Percentiles rank a stretch among this genome's conserved stretches.
These are phyloP conservation scores for Talaromyces sp. DNA, from an alignment of 2,329 filamentous ascomycete species.

Conservation along the genomic window DNA sequence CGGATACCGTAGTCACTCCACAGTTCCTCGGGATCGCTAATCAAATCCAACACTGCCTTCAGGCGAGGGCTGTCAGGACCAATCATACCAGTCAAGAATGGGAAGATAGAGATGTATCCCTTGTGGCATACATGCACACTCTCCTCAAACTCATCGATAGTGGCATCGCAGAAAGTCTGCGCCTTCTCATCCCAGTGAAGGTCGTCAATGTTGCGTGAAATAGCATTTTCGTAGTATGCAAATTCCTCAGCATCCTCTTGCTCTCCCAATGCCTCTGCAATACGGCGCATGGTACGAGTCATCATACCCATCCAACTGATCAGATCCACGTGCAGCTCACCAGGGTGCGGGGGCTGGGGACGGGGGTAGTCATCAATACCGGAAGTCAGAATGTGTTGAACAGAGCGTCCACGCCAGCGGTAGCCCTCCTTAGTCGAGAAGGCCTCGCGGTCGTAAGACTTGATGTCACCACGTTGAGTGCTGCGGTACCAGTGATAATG, in stretches of 20 bases:
- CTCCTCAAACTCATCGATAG: constrained; percentile 94
- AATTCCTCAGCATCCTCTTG: constrained; percentile 76
- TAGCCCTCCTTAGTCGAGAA: constrained; percentile 91
- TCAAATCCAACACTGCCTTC: constrained; percentile 72
- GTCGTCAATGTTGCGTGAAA: constrained; percentile 83
- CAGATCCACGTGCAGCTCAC: constrained; percentile 91
- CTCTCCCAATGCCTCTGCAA: constrained; percentile 75
- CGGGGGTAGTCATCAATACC: constrained; percentile 96
- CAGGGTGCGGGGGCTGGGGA: constrained; percentile 88
- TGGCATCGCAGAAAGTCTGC: constrained; percentile 90
- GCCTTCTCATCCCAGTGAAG: constrained; percentile 86
- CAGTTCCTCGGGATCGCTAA: constrained; percentile 80
- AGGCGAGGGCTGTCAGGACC: constrained; percentile 73
- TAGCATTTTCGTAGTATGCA: constrained; percentile 71
- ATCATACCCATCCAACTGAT: constrained; percentile 98
- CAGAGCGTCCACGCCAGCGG: constrained; percentile 88
- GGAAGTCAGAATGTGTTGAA: constrained; percentile 85
- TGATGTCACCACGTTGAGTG: constrained; percentile 88
- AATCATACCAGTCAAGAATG: constrained; percentile 83
- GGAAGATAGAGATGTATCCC: constrained; percentile 91
- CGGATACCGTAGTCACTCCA: constrained; percentile 89
- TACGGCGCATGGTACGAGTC: constrained; percentile 79
- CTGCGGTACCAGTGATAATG: constrained; percentile 95
- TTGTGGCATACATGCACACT: constrained; percentile 89
- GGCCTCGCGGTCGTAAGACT: constrained; percentile 84